Evolutionary conservation across 768 basidiomycete species (phyloP).

Genomic region (Rhodotorula kratochvilovae): DNA sequence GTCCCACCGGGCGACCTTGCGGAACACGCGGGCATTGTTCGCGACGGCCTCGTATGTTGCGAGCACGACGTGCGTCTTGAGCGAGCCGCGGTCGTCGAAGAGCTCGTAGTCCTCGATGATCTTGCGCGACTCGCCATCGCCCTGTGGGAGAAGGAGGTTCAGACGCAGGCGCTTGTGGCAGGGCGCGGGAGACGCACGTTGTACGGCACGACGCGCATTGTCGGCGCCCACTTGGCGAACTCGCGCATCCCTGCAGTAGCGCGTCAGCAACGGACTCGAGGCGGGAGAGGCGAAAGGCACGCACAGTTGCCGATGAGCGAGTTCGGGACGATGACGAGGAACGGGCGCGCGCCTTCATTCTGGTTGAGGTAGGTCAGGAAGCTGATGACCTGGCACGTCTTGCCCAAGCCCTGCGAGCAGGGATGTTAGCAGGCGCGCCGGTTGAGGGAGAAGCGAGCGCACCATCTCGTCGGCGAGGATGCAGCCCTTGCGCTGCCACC

Average conservation of each 20-base stretch:
- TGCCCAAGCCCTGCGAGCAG: conserved; percentile 56
- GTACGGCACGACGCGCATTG: conserved; percentile 73
- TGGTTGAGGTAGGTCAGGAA: conserved; percentile 66
- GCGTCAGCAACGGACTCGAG: conserved; percentile 45
- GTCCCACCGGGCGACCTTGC: conserved; percentile 82
- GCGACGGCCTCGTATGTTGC: conserved; percentile 80
- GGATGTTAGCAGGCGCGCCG: neutral
- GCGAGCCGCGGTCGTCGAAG: conserved; percentile 52
- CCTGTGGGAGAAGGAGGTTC: conserved; percentile 50
- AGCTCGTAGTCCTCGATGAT: conserved; percentile 79
- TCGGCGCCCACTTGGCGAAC: conserved; percentile 68
- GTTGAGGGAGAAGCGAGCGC: neutral
- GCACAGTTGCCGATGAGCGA: conserved; percentile 77
- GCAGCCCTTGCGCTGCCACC: conserved; percentile 78
- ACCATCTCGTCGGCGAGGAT: conserved; percentile 95
- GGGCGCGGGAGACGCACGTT: conserved; percentile 2
- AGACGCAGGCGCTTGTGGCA: too few species aligned
- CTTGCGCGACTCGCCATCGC: conserved; percentile 72
- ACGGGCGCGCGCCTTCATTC: conserved; percentile 64
- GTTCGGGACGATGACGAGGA: conserved; percentile 89
- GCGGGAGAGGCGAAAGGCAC: conserved; percentile 9
- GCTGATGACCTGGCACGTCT: conserved; percentile 75
- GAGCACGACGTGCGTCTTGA: conserved; percentile 63
- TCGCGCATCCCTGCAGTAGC: conserved; percentile 61
- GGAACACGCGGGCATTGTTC: conserved; percentile 67